A percentile compares a stretch with the other conserved stretches of the same genome.
These are phyloP conservation scores for Ophiostoma sp. DNA, from an alignment of 2,329 filamentous ascomycete genomes.

Conservation along the genomic window DNA sequence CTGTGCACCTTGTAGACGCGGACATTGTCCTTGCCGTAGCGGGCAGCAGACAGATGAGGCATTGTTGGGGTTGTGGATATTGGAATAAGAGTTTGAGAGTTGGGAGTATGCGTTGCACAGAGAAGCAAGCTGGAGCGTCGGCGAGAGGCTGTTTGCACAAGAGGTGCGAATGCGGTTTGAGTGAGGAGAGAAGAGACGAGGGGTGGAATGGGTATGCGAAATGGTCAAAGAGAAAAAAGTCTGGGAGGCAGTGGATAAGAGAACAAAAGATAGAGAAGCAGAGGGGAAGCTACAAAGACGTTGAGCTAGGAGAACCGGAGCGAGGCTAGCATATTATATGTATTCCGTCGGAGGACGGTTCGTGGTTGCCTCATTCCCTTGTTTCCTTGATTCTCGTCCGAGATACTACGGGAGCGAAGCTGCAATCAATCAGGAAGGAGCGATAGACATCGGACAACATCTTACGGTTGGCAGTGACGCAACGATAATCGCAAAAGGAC, in stretches of 20 bases:
- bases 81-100: neutral
- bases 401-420: neutral
- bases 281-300: neutral
- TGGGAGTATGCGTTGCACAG: neutral
- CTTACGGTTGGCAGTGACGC: constrained; percentile 9
- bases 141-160: neutral
- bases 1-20: constrained; percentile 93
- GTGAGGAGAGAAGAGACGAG: neutral
- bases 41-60: constrained; percentile 62
- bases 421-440: constrained; percentile 15
- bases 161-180: neutral
- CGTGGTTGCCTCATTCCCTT: constrained; percentile 9
- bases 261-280: neutral
- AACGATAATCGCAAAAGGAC: neutral
- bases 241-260: constrained; percentile 1
- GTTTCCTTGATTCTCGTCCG: constrained; percentile 1
- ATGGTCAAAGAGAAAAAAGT: neutral
- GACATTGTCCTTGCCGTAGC: constrained; percentile 96
- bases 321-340: constrained; percentile 13
- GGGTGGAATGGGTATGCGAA: neutral
- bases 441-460: constrained; percentile 5
- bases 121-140: neutral
- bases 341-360: neutral
- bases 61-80: constrained; percentile 41
- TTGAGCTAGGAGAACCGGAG: neutral